A percentile compares a stretch with the other conserved stretches of the same genome.
phyloP scores from a whole-genome alignment of 352 stramenopile species.

The Globisporangium canariense region DNA sequence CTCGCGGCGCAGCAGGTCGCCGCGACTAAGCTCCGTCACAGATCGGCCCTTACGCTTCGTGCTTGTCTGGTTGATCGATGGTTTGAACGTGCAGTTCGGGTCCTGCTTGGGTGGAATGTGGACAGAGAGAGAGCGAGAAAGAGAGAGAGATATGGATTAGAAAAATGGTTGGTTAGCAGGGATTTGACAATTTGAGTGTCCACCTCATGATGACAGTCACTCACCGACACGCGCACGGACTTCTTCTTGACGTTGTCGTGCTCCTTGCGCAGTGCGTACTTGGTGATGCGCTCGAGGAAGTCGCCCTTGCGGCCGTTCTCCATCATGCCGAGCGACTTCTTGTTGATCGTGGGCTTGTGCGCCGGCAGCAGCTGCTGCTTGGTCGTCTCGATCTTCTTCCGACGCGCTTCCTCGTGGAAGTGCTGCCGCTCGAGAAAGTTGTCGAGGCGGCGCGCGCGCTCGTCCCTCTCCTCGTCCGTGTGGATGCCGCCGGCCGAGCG shows the following conservation, averaged over 20 bases:
- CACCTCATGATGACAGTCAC: constrained; percentile 4
- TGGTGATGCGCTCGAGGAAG: constrained; percentile 75
- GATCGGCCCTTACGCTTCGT: constrained; percentile 58
- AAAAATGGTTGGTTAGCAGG: background rate
- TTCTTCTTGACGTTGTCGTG: constrained; percentile 80
- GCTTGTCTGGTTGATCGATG: constrained; percentile 72
- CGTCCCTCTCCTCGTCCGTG: constrained; percentile 41
- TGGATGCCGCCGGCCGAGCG: constrained; percentile 46
- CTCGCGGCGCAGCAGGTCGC: constrained; percentile 69
- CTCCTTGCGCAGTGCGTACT: constrained; percentile 76
- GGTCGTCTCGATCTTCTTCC: constrained; percentile 59
- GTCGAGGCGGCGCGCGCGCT: constrained; percentile 52
- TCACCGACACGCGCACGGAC: constrained; percentile 51
- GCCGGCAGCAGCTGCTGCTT: constrained; percentile 54
- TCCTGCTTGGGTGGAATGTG: constrained; percentile 31
- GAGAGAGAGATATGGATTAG: background rate
- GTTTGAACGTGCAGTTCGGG: constrained; percentile 83
- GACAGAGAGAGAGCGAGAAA: background rate
- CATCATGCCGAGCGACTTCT: constrained; percentile 78
- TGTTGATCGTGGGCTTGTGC: constrained; percentile 78
- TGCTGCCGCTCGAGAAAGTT: constrained; percentile 73
- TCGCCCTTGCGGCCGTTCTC: constrained; percentile 76
- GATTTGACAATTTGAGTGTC: background rate
- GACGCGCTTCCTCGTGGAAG: constrained; percentile 64
- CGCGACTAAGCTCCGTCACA: constrained; percentile 78